Conservation (phyloP, 345 rosid species). For the Lepidium africanum region DNA sequence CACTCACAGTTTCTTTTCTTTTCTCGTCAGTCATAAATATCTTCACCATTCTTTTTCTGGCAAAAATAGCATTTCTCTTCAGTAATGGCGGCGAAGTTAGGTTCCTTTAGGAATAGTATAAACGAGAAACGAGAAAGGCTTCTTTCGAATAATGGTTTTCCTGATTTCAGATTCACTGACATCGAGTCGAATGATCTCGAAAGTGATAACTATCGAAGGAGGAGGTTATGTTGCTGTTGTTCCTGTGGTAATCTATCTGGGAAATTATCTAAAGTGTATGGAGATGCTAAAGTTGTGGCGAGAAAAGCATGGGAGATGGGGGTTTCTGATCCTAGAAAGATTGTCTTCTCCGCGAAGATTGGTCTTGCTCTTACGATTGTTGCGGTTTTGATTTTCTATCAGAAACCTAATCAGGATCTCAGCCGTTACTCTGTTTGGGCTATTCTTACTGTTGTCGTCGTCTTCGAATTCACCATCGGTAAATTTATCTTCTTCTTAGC, state of each 20-base stretch:
- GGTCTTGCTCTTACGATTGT: conserved; percentile 68
- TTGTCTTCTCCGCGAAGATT: conserved; percentile 82
- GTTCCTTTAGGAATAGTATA: conserved; percentile 39
- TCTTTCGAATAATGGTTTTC: conserved; percentile 41
- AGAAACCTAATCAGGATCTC: conserved; percentile 50
- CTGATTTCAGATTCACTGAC: conserved; percentile 34
- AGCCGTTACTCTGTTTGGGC: conserved; percentile 84
- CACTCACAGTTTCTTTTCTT: background rate
- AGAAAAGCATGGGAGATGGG: conserved; percentile 61
- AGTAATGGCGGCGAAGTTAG: conserved; percentile 45
- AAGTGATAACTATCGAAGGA: background rate
- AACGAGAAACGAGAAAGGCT: conserved; percentile 42
- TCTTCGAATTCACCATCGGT: conserved; percentile 95
- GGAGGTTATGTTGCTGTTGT: conserved; percentile 14
- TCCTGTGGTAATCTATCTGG: conserved; percentile 28
- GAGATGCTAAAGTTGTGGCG: conserved; percentile 33
- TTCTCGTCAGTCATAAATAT: conserved; percentile 15
- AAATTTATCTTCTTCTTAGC: background rate
- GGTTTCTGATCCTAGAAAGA: conserved; percentile 73
- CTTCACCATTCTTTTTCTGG: background rate
- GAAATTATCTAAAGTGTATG: conserved; percentile 22
- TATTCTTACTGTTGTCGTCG: conserved; percentile 82
- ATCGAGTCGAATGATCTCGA: conserved; percentile 20
- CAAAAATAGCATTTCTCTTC: background rate
- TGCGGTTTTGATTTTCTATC: conserved; percentile 59